Base-by-base conservation (phyloP, 2,329 filamentous ascomycete genomes). In the Zymoseptoria ardabiliae region DNA sequence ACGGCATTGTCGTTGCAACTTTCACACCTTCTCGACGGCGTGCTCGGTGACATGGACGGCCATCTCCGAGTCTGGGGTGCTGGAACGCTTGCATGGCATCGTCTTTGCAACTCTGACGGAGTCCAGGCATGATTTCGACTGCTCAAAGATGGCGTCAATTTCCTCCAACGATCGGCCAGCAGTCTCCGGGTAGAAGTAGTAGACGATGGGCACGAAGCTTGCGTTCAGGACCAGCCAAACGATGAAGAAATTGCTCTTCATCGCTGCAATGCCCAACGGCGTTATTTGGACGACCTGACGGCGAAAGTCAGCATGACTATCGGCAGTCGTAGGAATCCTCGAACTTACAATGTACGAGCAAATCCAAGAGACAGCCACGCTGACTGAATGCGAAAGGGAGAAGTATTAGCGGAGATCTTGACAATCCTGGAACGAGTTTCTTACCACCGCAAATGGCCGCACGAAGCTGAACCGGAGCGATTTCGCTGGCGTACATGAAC, bases 151-250 rank as follows among this genome's bases (percentile, higher is more conserved):
- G 21, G 67, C 64, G 50, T 73, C 72, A 22, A 72, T 72, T 54
- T 73, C 71, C 59, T 73, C 71, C 3, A 73, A 62, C 2, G 64
- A 68, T 35, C 70, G 63, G n/a, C 69, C 69, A 22, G 69, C 65
- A 11, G 66, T 69, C 48, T 73, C 72, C 17, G 67, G 67, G 22
- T 73, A 66, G 64, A 72, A 72, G 62, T 72, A 72, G 59, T 70
- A 73, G 25, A 70, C 66, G 53, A 59, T 25, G 28, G 62, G 62
- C 52, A 63, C 56, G 45, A 63, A 63, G 57, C 48, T 53, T 10
- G 62, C 62, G 57, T 61, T 61, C 58, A 83, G 75, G 11, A 78
- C 73, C 3, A 78, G 78, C 69, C 82, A 83, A 72, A 78, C 72
- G 57, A 79, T 73, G 61, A 72, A 72, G 54, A 70, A 71, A 52